These are phyloP conservation scores for Niebla homalea DNA, from an alignment of 495 filamentous ascomycete species.

Conservation along the genomic window DNA sequence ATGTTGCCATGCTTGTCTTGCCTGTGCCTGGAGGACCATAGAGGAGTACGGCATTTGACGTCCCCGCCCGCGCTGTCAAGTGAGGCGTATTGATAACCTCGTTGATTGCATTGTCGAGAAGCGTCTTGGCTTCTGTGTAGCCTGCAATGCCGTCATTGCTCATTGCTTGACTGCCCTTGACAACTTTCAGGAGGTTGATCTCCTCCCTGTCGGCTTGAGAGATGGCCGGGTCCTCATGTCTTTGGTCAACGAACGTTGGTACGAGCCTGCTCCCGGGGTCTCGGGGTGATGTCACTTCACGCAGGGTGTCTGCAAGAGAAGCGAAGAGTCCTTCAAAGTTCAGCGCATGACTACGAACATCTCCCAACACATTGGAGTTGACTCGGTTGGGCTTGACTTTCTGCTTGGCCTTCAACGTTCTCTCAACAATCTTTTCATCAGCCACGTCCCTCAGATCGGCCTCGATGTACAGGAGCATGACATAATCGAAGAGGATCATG, in stretches of 20 bases:
- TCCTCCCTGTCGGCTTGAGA: not conserved
- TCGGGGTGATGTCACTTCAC: not conserved
- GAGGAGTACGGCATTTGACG: not conserved
- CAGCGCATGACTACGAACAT: not conserved
- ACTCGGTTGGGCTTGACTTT: too few species aligned
- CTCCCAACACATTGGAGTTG: too few species aligned
- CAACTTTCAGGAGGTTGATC: not conserved
- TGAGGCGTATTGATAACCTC: not conserved
- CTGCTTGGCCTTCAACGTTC: too few species aligned
- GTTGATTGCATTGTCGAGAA: not conserved
- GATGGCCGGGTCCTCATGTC: not conserved
- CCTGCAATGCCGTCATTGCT: not conserved
- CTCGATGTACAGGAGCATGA: not conserved
- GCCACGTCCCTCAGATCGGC: not conserved
- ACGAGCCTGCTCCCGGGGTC: not conserved
- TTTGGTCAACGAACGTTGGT: not conserved
- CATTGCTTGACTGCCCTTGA: not conserved
- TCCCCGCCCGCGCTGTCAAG: not conserved
- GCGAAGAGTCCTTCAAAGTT: not conserved
- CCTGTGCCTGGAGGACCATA: slow-evolving; percentile 1
- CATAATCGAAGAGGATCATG: not conserved
- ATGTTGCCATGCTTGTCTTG: not conserved
- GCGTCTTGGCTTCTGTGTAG: not conserved
- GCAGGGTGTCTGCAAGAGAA: not conserved
- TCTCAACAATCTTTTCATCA: not conserved